Conservation (phyloP, 2,329 filamentous ascomycete species). For the Pseudogymnoascus sp. region DNA sequence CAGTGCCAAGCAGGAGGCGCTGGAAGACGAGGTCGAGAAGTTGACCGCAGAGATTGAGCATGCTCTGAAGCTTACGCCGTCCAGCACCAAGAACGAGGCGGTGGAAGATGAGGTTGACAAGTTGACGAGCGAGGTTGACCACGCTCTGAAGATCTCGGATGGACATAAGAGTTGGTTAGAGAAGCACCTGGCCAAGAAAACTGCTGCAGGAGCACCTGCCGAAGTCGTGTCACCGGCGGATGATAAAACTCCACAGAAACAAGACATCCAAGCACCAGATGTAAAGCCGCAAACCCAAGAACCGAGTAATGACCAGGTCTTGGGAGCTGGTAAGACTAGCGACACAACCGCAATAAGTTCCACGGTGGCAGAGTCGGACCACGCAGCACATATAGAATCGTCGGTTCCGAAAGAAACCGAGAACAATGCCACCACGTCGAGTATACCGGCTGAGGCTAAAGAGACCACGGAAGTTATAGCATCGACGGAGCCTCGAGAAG, state of each 20-base stretch:
- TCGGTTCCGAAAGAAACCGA: background rate
- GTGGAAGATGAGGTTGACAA: slow-evolving; percentile 31
- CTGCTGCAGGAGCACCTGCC: background rate
- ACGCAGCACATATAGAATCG: background rate
- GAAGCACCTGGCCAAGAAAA: slow-evolving; percentile 20
- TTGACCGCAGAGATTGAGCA: slow-evolving; percentile 23
- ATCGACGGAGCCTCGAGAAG: background rate
- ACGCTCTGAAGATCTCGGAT: slow-evolving; percentile 25
- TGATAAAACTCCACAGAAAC: background rate
- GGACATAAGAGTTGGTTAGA: slow-evolving; percentile 26
- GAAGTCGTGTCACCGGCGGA: background rate
- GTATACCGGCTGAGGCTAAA: background rate
- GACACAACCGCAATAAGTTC: background rate
- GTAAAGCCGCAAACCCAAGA: background rate
- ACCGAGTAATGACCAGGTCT: background rate
- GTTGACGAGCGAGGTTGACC: slow-evolving; percentile 31
- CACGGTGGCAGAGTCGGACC: background rate
- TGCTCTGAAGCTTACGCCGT: background rate
- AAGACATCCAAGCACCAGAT: background rate
- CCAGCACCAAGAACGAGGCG: slow-evolving; percentile 42
- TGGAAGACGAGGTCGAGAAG: slow-evolving; percentile 21
- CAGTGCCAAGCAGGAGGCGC: slow-evolving; percentile 19
- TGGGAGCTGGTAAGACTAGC: background rate
- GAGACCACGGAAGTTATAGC: background rate
- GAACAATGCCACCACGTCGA: background rate